Percentiles rank a stretch among this genome's conserved stretches.
These are phyloP conservation scores for Pleurotus platypus DNA, from an alignment of 768 basidiomycete species.

Conservation along the genomic window DNA sequence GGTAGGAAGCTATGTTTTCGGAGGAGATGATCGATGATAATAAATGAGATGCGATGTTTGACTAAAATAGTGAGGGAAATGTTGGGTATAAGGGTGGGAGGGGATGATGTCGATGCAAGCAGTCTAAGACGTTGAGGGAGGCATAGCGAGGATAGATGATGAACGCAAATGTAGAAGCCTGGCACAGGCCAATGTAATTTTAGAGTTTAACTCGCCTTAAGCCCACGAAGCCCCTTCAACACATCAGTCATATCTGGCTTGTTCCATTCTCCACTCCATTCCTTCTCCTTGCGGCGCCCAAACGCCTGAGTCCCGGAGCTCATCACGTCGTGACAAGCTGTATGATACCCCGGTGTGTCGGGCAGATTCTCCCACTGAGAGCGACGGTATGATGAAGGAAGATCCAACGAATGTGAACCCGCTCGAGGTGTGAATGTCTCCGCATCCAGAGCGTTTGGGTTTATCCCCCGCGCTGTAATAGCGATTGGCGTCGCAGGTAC, in stretches of 20 bases:
- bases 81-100: too few relatives aligned
- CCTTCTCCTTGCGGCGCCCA: constrained; percentile 28
- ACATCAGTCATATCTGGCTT: constrained; percentile 31
- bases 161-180: too few relatives aligned
- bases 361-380: constrained; percentile 8
- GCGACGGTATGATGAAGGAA: constrained; percentile 1
- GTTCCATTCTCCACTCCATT: constrained; percentile 40
- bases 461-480: neutral
- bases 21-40: too few relatives aligned
- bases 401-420: neutral
- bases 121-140: too few relatives aligned
- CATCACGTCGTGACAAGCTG: constrained; percentile 1
- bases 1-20: too few relatives aligned
- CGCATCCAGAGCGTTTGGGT: neutral
- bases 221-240: constrained; percentile 22
- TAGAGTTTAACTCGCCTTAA: constrained; percentile 13
- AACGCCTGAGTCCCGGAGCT: constrained; percentile 11
- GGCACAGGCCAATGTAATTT: too few relatives aligned
- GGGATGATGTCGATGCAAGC: too few relatives aligned
- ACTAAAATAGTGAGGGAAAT: too few relatives aligned
- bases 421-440: neutral
- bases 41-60: too few relatives aligned
- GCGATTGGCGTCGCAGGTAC: constrained; percentile 1
- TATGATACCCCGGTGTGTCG: neutral
- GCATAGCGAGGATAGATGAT: too few relatives aligned